These are phyloP conservation scores for Xylariaceae sp. DNA, from an alignment of 2,329 filamentous ascomycete species.

Conservation along the genomic window DNA sequence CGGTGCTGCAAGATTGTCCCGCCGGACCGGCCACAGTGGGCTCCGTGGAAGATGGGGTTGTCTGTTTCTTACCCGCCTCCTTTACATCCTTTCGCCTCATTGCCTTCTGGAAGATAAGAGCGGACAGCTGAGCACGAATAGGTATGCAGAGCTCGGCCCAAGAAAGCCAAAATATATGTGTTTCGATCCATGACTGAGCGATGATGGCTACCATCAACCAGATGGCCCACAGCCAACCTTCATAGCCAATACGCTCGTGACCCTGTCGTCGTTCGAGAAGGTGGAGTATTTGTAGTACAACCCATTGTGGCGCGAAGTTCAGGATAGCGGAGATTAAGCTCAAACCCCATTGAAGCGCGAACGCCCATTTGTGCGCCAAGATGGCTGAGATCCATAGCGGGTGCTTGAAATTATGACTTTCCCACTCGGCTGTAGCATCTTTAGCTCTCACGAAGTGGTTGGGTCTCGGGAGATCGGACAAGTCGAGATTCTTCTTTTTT, in stretches of 20 bases:
- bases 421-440: conserved; percentile 59
- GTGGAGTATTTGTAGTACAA: conserved; percentile 69
- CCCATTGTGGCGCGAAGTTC: conserved; percentile 74
- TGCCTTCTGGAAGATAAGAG: conserved; percentile 78
- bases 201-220: conserved; percentile 67
- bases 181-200: conserved; percentile 65
- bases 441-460: conserved; percentile 60
- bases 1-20: conserved; percentile 40
- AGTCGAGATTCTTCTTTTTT: conserved; percentile 65
- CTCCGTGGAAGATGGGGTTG: conserved; percentile 42
- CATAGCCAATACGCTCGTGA: conserved; percentile 53
- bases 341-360: conserved; percentile 66
- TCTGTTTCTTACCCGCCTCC: conserved; percentile 59
- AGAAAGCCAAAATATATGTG: conserved; percentile 71
- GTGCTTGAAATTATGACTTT: conserved; percentile 51
- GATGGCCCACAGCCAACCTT: conserved; percentile 73
- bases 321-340: conserved; percentile 61
- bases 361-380: conserved; percentile 60
- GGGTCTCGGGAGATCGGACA: conserved; percentile 67
- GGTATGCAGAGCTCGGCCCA: conserved; percentile 69
- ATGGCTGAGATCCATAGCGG: conserved; percentile 68
- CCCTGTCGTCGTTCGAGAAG: conserved; percentile 64
- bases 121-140: conserved; percentile 72
- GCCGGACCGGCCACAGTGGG: conserved; percentile 37
- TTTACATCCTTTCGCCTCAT: conserved; percentile 81